These are phyloP conservation scores for Dacryopinax spathularia DNA, from an alignment of 768 basidiomycete species.

Conservation along the genomic window DNA sequence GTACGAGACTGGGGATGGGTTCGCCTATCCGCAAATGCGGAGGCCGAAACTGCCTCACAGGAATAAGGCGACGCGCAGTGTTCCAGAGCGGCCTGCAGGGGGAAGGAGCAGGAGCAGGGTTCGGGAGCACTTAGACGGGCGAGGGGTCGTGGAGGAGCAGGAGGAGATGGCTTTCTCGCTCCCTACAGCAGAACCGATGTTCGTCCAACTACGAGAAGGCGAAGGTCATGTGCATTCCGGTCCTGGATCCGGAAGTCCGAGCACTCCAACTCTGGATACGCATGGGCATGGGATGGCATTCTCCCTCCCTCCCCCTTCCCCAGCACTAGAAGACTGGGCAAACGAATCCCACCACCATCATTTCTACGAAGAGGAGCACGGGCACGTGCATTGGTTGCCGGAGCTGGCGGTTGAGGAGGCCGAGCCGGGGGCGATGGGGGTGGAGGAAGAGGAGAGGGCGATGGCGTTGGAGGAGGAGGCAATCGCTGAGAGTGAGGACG, in stretches of 20 bases:
- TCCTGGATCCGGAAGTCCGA: too few species aligned
- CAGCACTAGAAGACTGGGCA: not conserved
- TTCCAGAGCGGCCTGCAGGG: not conserved
- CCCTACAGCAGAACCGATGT: not conserved
- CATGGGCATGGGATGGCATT: not conserved
- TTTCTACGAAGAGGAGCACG: not conserved
- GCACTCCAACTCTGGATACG: not conserved
- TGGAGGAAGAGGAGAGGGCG: not conserved
- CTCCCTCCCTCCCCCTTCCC: not conserved
- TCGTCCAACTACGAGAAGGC: not conserved
- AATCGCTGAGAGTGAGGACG: too few species aligned
- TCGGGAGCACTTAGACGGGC: not conserved
- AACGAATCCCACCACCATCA: not conserved
- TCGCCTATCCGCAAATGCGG: not conserved
- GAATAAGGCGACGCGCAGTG: not conserved
- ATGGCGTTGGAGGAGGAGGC: not conserved
- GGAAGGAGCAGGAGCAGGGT: not conserved
- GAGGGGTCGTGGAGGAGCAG: not conserved
- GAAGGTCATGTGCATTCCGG: not conserved
- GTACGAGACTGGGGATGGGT: not conserved
- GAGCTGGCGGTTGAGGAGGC: not conserved
- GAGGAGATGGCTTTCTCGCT: not conserved
- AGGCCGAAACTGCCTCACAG: not conserved
- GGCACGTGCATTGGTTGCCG: not conserved
- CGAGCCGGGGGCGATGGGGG: not conserved